These are phyloP conservation scores for Babesia bigemina DNA, from an alignment of 169 alveolate genomes.

Conservation along the genomic window DNA sequence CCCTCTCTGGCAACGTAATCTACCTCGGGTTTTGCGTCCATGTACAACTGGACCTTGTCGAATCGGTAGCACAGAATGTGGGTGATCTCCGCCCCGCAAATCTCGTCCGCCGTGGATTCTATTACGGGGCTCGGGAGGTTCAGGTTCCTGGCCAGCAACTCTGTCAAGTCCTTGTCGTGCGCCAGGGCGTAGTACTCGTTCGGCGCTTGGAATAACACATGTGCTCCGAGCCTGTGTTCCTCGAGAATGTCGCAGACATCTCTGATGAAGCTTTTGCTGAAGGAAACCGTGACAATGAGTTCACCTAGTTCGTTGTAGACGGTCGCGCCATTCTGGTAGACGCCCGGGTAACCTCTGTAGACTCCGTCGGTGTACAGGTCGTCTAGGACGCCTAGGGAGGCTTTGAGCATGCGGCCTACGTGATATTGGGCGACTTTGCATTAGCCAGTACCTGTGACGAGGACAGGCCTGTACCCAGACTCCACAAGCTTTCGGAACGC, in stretches of 20 bases:
- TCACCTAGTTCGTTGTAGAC: slow-evolving; percentile 35
- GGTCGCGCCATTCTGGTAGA: slow-evolving; percentile 36
- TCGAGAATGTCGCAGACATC: not conserved
- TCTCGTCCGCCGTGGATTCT: not conserved
- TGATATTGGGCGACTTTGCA: not conserved
- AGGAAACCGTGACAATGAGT: not conserved
- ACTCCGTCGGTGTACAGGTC: slow-evolving; percentile 4
- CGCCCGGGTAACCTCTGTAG: slow-evolving; percentile 48
- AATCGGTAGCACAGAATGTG: not conserved
- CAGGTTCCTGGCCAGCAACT: not conserved
- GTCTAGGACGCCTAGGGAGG: not conserved
- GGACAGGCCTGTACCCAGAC: slow-evolving; percentile 21
- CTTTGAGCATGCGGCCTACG: not conserved
- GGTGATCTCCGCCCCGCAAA: not conserved
- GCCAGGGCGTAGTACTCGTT: not conserved
- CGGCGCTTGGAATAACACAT: not conserved
- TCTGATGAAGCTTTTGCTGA: not conserved
- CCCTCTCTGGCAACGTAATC: slow-evolving; percentile 18
- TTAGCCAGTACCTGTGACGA: slow-evolving; percentile 37
- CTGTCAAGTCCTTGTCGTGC: not conserved
- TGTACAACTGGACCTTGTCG: not conserved
- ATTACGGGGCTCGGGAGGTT: not conserved
- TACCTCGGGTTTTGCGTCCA: not conserved
- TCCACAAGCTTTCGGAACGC: slow-evolving; percentile 23
- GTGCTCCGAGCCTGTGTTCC: not conserved